These are phyloP conservation scores for Saccharomycopsis phalli DNA, from an alignment of 1,139 yeast genomes.

Conservation along the genomic window DNA sequence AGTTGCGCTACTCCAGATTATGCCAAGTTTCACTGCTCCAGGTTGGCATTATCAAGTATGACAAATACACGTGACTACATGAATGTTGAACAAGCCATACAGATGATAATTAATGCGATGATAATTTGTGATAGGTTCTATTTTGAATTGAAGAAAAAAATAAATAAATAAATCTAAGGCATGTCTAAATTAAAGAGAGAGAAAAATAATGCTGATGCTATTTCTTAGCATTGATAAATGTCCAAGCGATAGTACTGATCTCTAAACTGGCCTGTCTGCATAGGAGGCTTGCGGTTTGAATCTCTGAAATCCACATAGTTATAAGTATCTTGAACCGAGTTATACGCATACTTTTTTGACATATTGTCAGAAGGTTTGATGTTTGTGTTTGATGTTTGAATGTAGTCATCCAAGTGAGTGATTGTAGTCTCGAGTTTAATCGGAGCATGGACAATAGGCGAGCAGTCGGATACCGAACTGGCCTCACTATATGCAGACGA, in stretches of 20 bases:
- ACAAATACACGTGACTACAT: too few species aligned
- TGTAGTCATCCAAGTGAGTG: constrained; percentile 12
- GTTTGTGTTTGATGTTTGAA: constrained; percentile 17
- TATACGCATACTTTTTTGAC: background rate
- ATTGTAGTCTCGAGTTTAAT: constrained; percentile 5
- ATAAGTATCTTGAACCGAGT: constrained; percentile 12
- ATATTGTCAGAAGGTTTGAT: constrained; percentile 10
- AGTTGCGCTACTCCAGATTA: too few species aligned
- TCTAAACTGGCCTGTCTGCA: background rate
- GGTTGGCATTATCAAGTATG: too few species aligned
- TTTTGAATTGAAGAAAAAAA: too few species aligned
- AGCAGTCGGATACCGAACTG: constrained; percentile 5
- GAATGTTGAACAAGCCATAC: too few species aligned
- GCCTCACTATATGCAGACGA: constrained; percentile 8
- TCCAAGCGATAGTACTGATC: constrained; percentile 16
- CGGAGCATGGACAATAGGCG: constrained; percentile 10
- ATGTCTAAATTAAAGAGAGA: background rate
- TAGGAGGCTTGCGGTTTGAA: background rate
- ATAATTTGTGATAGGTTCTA: too few species aligned
- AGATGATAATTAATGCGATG: too few species aligned
- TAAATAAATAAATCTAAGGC: background rate
- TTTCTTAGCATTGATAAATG: constrained; percentile 4
- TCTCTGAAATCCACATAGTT: constrained; percentile 8
- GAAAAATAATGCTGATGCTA: background rate
- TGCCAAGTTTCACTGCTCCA: too few species aligned